Conservation (phyloP, 371 early-diverging fungal genomes). For the Mucor indicus region DNA sequence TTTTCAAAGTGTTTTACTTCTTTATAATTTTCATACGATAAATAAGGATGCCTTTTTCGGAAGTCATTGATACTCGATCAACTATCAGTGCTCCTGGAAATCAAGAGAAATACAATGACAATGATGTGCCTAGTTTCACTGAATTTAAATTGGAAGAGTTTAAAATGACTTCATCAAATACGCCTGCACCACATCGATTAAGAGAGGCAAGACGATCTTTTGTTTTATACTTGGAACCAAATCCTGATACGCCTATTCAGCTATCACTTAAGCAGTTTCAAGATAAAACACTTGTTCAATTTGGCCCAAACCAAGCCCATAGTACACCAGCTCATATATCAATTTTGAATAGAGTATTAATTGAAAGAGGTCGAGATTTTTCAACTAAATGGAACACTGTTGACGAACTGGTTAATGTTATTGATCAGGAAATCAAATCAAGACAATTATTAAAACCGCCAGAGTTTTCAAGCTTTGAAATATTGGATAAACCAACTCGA, state of each 20-base stretch:
- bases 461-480: conserved; percentile 24
- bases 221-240: conserved; percentile 28
- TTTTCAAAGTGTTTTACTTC: too few species aligned
- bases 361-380: conserved; percentile 23
- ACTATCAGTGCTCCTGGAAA: too few species aligned
- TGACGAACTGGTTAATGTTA: conserved; percentile 10
- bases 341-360: conserved; percentile 18
- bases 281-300: conserved; percentile 20
- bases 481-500: conserved; percentile 22
- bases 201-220: conserved; percentile 29
- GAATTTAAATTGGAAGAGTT: conserved; percentile 28
- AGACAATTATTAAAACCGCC: conserved; percentile 11
- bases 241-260: conserved; percentile 21
- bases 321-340: conserved; percentile 23
- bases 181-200: conserved; percentile 28
- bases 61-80: too few species aligned
- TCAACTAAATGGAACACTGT: conserved; percentile 24
- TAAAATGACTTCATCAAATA: conserved; percentile 17
- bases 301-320: conserved; percentile 36
- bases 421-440: conserved; percentile 14
- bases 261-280: conserved; percentile 24
- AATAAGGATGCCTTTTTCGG: too few species aligned
- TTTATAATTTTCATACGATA: too few species aligned
- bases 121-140: conserved; percentile 20
- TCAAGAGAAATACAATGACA: too few species aligned